Evolutionary conservation across 768 basidiomycete species (phyloP), one percentile per base, ranked within the genome.

Genomic region (Auricularia sp.): DNA sequence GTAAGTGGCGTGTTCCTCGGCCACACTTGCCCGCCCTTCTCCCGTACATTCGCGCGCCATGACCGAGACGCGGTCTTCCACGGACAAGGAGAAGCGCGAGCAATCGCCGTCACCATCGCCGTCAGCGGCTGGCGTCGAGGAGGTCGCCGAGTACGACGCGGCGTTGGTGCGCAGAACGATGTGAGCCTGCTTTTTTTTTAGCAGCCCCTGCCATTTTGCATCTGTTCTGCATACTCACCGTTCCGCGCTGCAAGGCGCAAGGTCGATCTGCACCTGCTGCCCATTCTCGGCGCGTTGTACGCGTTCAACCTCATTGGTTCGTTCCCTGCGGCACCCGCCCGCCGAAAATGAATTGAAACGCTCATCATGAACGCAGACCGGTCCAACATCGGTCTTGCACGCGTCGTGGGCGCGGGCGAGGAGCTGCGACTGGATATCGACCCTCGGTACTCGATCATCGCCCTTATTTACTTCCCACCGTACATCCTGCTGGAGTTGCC

Each of bases 281-380:
- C 63, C n/a, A 64, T 64, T 18, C 63, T 64, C 11, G 63, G 63
- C 16, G 63, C 63, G n/a, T 33, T 64, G 51, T 64, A 64, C 63
- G 56, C 51, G n/a, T 64, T 64, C 54, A 56, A 35, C 39, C 54
- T 64, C 47, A 66, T 66, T 35, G 66, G 66, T 61, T 69, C 71
- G 72, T 72, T 42, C 51, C 70, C 56, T 7, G 18, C 34, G 7
- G 14, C 56, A 21, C 24, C 14, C 29, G 54, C 54, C 11, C 14
- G 44, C 44, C 44, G 44, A 45, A 11, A 14, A 21, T 51, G 5
- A 8, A 29, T 59, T n/a, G 11, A 10, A 33, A 29, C 6, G 56
- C 56, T 29, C 16, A 36, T 14, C 24, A 29, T 59, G 4, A 7
- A 24, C 56, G 18, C 24, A 59, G 56, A 59, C 24, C 56, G 56